Evolutionary conservation across 257 asterid species (phyloP).

Genomic region (Anisodus acutangulus): DNA sequence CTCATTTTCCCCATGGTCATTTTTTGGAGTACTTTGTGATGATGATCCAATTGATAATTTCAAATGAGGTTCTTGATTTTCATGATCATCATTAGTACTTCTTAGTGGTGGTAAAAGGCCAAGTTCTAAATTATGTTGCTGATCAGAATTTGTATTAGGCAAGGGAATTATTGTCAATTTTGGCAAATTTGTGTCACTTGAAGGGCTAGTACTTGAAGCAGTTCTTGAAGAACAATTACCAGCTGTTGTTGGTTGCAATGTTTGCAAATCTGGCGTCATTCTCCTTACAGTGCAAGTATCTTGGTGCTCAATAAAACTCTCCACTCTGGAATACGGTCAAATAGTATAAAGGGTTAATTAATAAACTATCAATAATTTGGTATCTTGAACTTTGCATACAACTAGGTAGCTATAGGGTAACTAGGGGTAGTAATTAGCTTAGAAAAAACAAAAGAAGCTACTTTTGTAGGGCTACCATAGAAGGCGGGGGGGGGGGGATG

Average conservation of each 20-base stretch:
- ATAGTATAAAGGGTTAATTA: neutral
- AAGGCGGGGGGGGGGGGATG: neutral
- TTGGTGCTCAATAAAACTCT: conserved; percentile 84
- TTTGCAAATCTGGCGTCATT: conserved; percentile 46
- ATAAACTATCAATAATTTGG: neutral
- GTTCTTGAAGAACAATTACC: conserved; percentile 49
- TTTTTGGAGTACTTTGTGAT: conserved; percentile 31
- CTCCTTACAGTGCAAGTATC: conserved; percentile 64
- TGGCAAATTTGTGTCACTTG: conserved; percentile 41
- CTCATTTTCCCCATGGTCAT: conserved; percentile 40
- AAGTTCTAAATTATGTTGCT: conserved; percentile 54
- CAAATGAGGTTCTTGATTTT: conserved; percentile 34
- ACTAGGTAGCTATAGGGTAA: neutral
- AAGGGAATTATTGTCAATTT: conserved; percentile 29
- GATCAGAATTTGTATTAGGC: neutral
- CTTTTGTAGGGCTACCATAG: neutral
- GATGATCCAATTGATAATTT: conserved; percentile 43
- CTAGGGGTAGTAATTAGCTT: neutral
- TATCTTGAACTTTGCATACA: neutral
- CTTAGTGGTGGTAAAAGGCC: conserved; percentile 48
- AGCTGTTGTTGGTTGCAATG: conserved; percentile 39
- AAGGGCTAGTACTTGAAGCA: conserved; percentile 64
- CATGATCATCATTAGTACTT: conserved; percentile 17
- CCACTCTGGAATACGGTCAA: conserved; percentile 52
- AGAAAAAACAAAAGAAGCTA: conserved; percentile 3